Evolutionary conservation across 2,329 filamentous ascomycete species (phyloP).

Genomic region (Cladophialophora chaetospira): DNA sequence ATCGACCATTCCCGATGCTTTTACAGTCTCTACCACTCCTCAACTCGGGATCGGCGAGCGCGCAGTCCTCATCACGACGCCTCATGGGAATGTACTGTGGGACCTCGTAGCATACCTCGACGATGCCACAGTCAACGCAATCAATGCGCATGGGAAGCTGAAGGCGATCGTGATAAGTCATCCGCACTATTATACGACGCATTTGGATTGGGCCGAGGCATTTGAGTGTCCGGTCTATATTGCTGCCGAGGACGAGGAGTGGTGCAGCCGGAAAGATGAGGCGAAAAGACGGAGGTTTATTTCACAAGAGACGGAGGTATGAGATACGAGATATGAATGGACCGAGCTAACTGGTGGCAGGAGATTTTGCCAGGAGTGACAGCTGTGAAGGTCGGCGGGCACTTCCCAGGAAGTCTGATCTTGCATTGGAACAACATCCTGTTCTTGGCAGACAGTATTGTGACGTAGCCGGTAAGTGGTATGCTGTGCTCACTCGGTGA

Average conservation of each 20-base stretch:
- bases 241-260: background rate
- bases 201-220: background rate
- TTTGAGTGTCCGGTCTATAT: background rate
- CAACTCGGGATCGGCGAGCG: slow-evolving; percentile 74
- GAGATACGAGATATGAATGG: too few relatives aligned
- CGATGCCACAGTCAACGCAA: slow-evolving; percentile 59
- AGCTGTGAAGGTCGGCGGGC: background rate
- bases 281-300: background rate
- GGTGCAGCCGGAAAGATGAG: background rate
- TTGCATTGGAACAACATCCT: background rate
- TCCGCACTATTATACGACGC: background rate
- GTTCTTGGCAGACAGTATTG: slow-evolving; percentile 24
- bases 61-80: slow-evolving; percentile 67
- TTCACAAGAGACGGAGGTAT: background rate
- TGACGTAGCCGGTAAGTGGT: slow-evolving; percentile 61
- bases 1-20: too few relatives aligned
- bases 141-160: background rate
- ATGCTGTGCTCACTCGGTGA: background rate
- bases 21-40: too few relatives aligned
- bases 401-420: background rate
- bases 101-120: slow-evolving; percentile 74
- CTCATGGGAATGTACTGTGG: slow-evolving; percentile 74
- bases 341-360: too few relatives aligned
- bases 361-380: background rate
- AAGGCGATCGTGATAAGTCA: background rate